Conservation (phyloP, 805 yeast species). For the Candida nitratophila region DNA sequence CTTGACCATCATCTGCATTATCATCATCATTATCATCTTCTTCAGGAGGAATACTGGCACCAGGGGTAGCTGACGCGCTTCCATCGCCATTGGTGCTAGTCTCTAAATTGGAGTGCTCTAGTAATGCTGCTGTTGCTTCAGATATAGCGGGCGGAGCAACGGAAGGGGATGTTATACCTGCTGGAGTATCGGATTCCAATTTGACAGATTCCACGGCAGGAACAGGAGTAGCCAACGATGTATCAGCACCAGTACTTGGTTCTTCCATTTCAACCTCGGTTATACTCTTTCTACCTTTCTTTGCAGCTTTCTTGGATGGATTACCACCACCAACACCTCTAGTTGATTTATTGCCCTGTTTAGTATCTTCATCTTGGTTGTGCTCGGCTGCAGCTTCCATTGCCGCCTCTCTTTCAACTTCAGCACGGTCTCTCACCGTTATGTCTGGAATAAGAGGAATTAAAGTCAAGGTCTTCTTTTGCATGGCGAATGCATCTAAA, state of each 20-base stretch:
- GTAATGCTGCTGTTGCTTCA: slow-evolving; percentile 2
- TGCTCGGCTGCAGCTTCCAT: slow-evolving; percentile 31
- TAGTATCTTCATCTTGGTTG: slow-evolving; percentile 24
- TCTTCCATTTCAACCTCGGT: slow-evolving; percentile 19
- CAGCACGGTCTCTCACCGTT: slow-evolving; percentile 62
- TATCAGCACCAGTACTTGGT: slow-evolving; percentile 1
- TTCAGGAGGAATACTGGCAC: slow-evolving; percentile 2
- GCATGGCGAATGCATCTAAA: slow-evolving; percentile 94
- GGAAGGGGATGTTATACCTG: background rate
- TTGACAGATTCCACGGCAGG: background rate
- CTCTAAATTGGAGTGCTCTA: background rate
- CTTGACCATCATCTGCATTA: slow-evolving; percentile 6
- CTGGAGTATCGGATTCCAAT: background rate
- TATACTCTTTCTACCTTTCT: slow-evolving; percentile 29
- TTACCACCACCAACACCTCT: slow-evolving; percentile 24
- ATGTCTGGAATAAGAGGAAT: slow-evolving; percentile 89
- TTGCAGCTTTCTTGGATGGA: slow-evolving; percentile 24
- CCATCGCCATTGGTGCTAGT: background rate
- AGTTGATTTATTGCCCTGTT: slow-evolving; percentile 13
- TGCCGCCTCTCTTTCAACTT: slow-evolving; percentile 61
- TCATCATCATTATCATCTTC: slow-evolving; percentile 16
- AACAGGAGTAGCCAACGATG: background rate
- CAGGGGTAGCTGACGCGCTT: slow-evolving; percentile 1
- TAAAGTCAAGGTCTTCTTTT: slow-evolving; percentile 70
- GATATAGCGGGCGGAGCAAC: background rate